Percentiles rank a stretch among this genome's conserved stretches.
Evolutionary conservation across 2,329 filamentous ascomycete species (phyloP).

Genomic region (Fusarium sp.): DNA sequence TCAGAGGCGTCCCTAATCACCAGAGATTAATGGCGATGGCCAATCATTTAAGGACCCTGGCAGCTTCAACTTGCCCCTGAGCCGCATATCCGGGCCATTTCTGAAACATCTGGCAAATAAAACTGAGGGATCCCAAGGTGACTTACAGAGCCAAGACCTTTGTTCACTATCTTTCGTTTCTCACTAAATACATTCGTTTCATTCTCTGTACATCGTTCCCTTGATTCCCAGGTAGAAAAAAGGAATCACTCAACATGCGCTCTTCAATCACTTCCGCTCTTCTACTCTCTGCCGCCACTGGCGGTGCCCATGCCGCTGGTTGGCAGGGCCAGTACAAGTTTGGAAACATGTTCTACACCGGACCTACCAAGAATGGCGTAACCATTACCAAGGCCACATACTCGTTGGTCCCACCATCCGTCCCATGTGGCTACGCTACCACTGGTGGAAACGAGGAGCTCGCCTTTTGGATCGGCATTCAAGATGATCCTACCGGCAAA

Average conservation of each 20-base stretch:
- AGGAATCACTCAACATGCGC: constrained; percentile 1
- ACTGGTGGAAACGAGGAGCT: constrained; percentile 25
- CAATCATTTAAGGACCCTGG: neutral
- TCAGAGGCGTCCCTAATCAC: neutral
- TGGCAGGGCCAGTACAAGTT: constrained; percentile 22
- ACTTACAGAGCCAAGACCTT: neutral
- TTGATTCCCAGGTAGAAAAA: neutral
- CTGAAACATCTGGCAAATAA: neutral
- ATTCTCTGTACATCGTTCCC: neutral
- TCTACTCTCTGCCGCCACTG: neutral
- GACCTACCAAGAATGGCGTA: constrained; percentile 18
- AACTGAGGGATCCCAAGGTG: neutral
- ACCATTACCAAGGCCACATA: constrained; percentile 22
- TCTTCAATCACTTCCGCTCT: neutral
- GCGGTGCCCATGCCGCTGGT: constrained; percentile 3
- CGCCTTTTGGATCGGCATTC: constrained; percentile 24
- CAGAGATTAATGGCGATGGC: neutral
- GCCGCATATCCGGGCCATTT: neutral
- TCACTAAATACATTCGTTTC: neutral
- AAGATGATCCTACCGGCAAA: constrained; percentile 14
- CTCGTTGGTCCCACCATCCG: constrained; percentile 6
- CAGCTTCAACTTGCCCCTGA: neutral
- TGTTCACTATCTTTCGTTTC: neutral
- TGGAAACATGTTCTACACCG: constrained; percentile 25
- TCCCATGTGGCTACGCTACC: constrained; percentile 21